Conservation (phyloP, 805 yeast genomes). For the Saturnispora ahearnii region DNA sequence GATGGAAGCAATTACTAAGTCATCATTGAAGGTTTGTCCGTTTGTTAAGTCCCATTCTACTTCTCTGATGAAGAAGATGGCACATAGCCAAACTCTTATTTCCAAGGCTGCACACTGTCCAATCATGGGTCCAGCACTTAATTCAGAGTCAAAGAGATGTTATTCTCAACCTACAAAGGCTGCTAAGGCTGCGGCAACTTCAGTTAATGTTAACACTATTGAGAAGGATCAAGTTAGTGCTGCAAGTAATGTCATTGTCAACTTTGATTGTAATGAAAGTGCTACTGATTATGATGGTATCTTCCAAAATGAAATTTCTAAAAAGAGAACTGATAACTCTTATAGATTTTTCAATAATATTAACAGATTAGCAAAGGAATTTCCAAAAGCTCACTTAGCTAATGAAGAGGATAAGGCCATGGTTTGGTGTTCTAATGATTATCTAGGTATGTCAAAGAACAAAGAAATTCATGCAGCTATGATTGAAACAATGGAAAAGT, state of each 20-base stretch:
- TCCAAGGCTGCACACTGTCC: conserved; percentile 72
- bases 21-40: conserved; percentile 76
- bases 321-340: conserved; percentile 80
- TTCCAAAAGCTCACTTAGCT: conserved; percentile 85
- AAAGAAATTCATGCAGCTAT: conserved; percentile 62
- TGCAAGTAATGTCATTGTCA: conserved; percentile 18
- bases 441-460: conserved; percentile 89
- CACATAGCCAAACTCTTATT: conserved; percentile 34
- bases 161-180: conserved; percentile 42
- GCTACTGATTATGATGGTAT: conserved; percentile 65
- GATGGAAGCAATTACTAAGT: conserved; percentile 76
- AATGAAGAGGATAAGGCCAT: conserved; percentile 75
- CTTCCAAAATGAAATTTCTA: conserved; percentile 55
- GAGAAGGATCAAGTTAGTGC: conserved; percentile 27
- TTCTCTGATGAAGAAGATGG: conserved; percentile 49
- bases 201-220: conserved; percentile 18
- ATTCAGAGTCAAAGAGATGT: conserved; percentile 32
- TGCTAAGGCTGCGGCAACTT: conserved; percentile 34
- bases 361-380: conserved; percentile 88
- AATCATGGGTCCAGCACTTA: conserved; percentile 73
- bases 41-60: conserved; percentile 56
- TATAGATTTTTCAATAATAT: conserved; percentile 96
- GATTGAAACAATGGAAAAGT: conserved; percentile 71
- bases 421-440: conserved; percentile 99
- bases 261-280: conserved; percentile 37